Percentiles rank a stretch among this genome's conserved stretches.
Evolutionary conservation across 768 basidiomycete species (phyloP).

Genomic region (Trametes cubensis): DNA sequence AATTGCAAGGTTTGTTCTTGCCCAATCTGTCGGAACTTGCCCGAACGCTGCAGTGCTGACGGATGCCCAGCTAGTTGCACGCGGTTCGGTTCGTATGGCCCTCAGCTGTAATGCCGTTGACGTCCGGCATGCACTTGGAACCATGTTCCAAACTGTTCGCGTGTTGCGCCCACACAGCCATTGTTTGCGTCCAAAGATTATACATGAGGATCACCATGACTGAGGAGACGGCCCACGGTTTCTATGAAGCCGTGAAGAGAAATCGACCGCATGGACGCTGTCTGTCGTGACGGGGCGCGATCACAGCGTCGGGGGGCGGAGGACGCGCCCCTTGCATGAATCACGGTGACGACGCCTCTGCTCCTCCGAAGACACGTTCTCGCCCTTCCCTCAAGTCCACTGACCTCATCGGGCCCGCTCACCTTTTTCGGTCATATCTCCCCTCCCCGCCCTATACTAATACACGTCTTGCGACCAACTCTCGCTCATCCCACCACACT

Average conservation of each 20-base stretch:
- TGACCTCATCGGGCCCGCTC: slow-evolving; percentile 6
- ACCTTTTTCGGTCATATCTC: not conserved
- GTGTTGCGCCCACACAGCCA: not conserved
- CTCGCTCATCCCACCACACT: slow-evolving; percentile 12
- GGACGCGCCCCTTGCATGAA: not conserved
- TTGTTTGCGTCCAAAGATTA: no score
- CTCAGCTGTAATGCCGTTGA: no score
- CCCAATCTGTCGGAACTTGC: not conserved
- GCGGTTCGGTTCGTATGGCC: not conserved
- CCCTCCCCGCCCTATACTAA: not conserved
- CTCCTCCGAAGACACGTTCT: not conserved
- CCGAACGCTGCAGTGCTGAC: not conserved
- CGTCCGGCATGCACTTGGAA: no score
- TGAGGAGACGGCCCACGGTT: no score
- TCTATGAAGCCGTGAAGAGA: no score
- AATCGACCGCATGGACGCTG: no score
- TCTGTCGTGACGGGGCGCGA: not conserved
- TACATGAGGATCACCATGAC: no score
- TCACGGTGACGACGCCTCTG: slow-evolving; percentile 8
- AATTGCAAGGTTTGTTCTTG: not conserved
- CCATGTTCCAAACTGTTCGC: not conserved
- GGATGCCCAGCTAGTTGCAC: not conserved
- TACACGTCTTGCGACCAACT: not conserved
- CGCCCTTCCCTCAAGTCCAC: not conserved
- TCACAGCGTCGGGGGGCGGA: not conserved